Evolutionary conservation across 345 rosid genomes (phyloP).

Genomic region (Citrus inodora): DNA sequence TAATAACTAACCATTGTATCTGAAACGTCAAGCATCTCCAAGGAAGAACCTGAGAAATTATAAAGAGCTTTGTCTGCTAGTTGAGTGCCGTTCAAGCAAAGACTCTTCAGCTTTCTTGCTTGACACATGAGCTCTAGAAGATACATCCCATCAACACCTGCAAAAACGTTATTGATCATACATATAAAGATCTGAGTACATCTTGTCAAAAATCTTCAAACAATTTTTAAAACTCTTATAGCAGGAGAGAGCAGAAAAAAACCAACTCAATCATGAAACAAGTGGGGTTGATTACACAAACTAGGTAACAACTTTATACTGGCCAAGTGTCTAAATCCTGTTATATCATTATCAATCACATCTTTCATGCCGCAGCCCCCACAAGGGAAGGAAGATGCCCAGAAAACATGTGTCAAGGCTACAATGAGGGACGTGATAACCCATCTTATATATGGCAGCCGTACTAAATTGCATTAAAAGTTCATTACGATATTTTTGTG

Average conservation of each 20-base stretch:
- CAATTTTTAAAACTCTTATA: neutral
- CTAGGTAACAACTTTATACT: neutral
- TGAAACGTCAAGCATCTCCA: conserved; percentile 75
- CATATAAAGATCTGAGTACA: neutral
- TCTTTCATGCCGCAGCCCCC: neutral
- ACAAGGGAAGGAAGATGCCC: neutral
- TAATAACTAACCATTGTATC: conserved; percentile 58
- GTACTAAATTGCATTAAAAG: neutral
- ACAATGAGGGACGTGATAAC: neutral
- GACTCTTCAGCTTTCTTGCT: conserved; percentile 47
- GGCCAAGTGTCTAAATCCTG: neutral
- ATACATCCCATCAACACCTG: conserved; percentile 55
- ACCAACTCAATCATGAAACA: neutral
- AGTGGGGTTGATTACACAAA: neutral
- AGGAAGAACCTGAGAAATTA: conserved; percentile 57
- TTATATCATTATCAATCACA: neutral
- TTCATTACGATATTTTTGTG: neutral
- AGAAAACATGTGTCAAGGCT: neutral
- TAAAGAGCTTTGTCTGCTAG: conserved; percentile 53
- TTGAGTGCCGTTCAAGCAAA: conserved; percentile 60
- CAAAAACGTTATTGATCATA: conserved; percentile 4
- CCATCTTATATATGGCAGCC: neutral
- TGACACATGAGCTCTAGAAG: conserved; percentile 49
- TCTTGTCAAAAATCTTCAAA: neutral
- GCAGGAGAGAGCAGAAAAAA: neutral